Percentiles rank a stretch among this genome's conserved stretches.
Evolutionary conservation across 257 asterid species (phyloP).

Genomic region (Misopates orontium): DNA sequence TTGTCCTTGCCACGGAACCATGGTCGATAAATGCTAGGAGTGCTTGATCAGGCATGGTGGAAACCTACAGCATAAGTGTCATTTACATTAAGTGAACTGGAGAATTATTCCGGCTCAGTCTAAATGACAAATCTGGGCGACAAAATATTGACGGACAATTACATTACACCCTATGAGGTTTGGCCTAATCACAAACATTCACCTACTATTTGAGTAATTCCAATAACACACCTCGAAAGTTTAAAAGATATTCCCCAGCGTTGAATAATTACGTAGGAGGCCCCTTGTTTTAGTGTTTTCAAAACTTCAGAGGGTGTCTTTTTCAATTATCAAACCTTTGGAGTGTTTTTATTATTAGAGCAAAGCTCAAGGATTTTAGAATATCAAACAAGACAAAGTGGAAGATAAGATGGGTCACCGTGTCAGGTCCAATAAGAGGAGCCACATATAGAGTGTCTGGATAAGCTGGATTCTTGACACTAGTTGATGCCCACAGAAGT

Average conservation of each 20-base stretch:
- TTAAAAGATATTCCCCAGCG: no score
- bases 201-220: no score
- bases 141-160: not conserved
- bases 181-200: no score
- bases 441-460: conserved; percentile 96
- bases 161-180: no score
- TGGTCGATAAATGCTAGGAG: conserved; percentile 90
- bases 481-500: conserved; percentile 98
- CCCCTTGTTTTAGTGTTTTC: no score
- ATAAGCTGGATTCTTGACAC: conserved; percentile 98
- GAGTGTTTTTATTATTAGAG: no score
- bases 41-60: conserved; percentile 99
- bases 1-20: conserved; percentile 88
- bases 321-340: no score
- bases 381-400: not conserved
- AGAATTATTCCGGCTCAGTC: not conserved
- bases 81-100: not conserved
- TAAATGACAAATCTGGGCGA: conserved; percentile 1
- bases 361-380: no score
- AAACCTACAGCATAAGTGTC: conserved; percentile 48
- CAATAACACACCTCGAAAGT: no score
- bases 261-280: no score
- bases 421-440: conserved; percentile 99
- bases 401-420: conserved; percentile 60
- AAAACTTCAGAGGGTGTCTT: no score